A percentile compares a stretch with the other conserved stretches of the same genome.
These are phyloP conservation scores for Cucurbita maxima DNA, from an alignment of 306 rosid genomes.

Conservation along the genomic window DNA sequence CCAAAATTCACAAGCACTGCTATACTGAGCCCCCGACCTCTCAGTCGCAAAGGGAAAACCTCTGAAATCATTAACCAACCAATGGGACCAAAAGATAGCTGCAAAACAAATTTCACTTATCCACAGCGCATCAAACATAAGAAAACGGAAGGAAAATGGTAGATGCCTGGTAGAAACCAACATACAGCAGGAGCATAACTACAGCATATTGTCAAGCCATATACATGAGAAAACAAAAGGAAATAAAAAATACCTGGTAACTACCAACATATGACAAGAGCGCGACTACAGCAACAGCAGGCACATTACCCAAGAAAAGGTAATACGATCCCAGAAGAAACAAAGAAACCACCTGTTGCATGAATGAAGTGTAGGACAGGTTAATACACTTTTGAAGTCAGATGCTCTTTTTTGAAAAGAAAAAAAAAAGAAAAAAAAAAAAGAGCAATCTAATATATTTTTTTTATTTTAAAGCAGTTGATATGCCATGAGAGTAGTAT, in stretches of 20 bases:
- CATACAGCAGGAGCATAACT: not conserved
- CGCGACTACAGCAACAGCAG: constrained; percentile 63
- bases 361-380: not conserved
- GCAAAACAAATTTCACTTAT: constrained; percentile 15
- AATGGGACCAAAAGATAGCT: constrained; percentile 95
- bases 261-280: constrained; percentile 76
- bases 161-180: not conserved
- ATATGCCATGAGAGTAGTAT: not conserved
- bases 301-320: constrained; percentile 44
- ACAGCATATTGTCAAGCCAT: not conserved
- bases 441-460: not conserved
- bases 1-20: constrained; percentile 87
- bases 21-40: constrained; percentile 87
- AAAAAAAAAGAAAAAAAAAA: not conserved
- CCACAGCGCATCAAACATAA: not conserved
- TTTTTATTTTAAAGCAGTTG: not conserved
- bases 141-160: not conserved
- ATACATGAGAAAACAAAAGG: constrained; percentile 4
- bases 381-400: not conserved
- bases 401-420: not conserved
- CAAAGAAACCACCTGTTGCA: constrained; percentile 64
- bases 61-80: constrained; percentile 99
- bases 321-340: constrained; percentile 83
- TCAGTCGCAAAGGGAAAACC: constrained; percentile 66
- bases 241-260: constrained; percentile 59